Conservation (phyloP, 1,284 basidiomycete species). For the Puccinia polysora region DNA sequence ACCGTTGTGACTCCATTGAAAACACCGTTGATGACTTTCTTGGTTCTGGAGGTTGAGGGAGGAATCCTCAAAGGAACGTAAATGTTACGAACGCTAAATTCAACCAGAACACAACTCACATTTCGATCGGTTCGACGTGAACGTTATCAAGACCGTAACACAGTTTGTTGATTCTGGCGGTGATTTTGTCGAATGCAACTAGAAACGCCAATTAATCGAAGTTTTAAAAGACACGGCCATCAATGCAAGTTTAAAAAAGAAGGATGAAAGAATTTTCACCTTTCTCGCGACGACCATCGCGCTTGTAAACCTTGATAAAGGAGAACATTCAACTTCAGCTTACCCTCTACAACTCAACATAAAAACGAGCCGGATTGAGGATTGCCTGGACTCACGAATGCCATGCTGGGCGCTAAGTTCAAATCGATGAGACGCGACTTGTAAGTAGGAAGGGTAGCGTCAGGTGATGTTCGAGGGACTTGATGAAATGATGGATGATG, state of each 20-base stretch:
- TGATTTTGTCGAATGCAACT: slow-evolving; percentile 53
- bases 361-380: not conserved
- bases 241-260: not conserved
- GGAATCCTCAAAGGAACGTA: not conserved
- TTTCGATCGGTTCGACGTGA: slow-evolving; percentile 89
- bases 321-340: not conserved
- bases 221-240: not conserved
- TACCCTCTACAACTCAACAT: too few species aligned
- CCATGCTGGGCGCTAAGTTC: too few species aligned
- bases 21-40: slow-evolving; percentile 92
- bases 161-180: slow-evolving; percentile 82
- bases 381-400: not conserved
- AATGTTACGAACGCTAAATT: not conserved
- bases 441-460: too few species aligned
- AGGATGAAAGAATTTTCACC: not conserved
- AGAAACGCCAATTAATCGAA: not conserved
- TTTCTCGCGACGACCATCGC: slow-evolving; percentile 41
- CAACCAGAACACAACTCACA: slow-evolving; percentile 44
- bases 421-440: too few species aligned
- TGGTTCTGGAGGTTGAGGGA: slow-evolving; percentile 59
- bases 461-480: too few species aligned
- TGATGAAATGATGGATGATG: too few species aligned
- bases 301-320: slow-evolving; percentile 39
- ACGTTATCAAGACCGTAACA: slow-evolving; percentile 93
- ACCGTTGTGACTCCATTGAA: slow-evolving; percentile 95